phyloP scores from a whole-genome alignment of 768 basidiomycete species.

The Russula virescens region DNA sequence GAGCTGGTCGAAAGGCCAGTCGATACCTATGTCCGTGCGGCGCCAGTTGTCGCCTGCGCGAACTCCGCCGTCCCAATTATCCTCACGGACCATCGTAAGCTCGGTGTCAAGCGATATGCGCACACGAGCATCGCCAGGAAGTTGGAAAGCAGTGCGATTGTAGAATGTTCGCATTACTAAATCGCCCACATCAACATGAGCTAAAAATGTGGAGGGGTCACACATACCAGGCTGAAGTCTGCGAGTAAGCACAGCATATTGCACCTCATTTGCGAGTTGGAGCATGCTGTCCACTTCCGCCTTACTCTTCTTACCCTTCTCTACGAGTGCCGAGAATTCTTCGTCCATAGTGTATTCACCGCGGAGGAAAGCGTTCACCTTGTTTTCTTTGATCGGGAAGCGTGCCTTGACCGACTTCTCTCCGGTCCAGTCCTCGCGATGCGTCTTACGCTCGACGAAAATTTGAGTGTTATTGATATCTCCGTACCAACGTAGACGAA shows the following conservation, averaged over 20 bases:
- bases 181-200: background rate
- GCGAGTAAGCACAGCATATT: constrained; percentile 82
- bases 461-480: constrained; percentile 77
- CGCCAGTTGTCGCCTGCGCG: constrained; percentile 92
- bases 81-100: constrained; percentile 89
- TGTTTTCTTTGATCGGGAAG: constrained; percentile 90
- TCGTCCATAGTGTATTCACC: constrained; percentile 92
- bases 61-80: constrained; percentile 83
- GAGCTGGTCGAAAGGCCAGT: constrained; percentile 81
- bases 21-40: constrained; percentile 87
- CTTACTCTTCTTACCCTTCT: constrained; percentile 88
- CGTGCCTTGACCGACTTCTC: constrained; percentile 98
- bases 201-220: background rate
- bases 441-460: constrained; percentile 84
- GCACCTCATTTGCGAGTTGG: constrained; percentile 94
- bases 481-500: constrained; percentile 97
- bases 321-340: constrained; percentile 81
- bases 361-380: constrained; percentile 83
- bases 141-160: constrained; percentile 97
- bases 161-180: constrained; percentile 96
- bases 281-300: constrained; percentile 92
- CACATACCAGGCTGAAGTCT: constrained; percentile 73
- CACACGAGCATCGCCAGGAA: constrained; percentile 97
- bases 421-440: constrained; percentile 99
- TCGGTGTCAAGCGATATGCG: constrained; percentile 98